Base-by-base conservation (phyloP, 2,329 filamentous ascomycete species). In the Verticillium dahliae region DNA sequence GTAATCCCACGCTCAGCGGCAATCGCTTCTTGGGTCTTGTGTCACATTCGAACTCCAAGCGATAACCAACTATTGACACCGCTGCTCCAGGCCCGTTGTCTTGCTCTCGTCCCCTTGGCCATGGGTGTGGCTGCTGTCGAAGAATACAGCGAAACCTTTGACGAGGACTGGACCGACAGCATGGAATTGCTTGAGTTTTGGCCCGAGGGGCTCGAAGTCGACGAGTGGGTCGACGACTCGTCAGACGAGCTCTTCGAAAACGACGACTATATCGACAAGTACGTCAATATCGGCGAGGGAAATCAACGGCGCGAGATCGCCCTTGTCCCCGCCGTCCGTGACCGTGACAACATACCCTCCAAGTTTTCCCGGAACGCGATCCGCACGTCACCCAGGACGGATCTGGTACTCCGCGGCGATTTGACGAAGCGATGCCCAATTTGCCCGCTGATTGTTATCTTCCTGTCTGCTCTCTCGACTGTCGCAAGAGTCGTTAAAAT, bases 131-230 rank as follows among this genome's bases (percentile, higher is more conserved):
- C 34, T n/a, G 56, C 22, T 13, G 56, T 58, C 27, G 35, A 39
- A 7, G n/a, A 39, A 41, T 58, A 27, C n/a, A 35, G 35, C 56
- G 56, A 58, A n/a, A 35, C 39, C 34, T 58, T 58, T 38, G 56
- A 58, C 35, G 56, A 58, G 56, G 56, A 58, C 35, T 58, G 56
- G 56, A 39, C 35, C 15, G 56, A 58, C n/a, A 58, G 56, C 35
- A 58, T 58, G 56, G 56, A 58, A 18, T 31, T 58, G 56, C 56
- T 58, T 38, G 56, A 58, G 35, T 58, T 58, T 35, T 58, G 56
- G 56, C 56, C 56, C 34, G 34, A 27, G 35, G 56, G 56, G n/a
- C 56, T 58, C 18, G 56, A 58, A n/a, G 39, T 58, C 35, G 56
- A 58, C 37, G 6, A 58, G 35, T 38, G 37, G 37, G 37, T 57